Conservation (phyloP, 2,329 filamentous ascomycete species). For the Apiospora arundinis region DNA sequence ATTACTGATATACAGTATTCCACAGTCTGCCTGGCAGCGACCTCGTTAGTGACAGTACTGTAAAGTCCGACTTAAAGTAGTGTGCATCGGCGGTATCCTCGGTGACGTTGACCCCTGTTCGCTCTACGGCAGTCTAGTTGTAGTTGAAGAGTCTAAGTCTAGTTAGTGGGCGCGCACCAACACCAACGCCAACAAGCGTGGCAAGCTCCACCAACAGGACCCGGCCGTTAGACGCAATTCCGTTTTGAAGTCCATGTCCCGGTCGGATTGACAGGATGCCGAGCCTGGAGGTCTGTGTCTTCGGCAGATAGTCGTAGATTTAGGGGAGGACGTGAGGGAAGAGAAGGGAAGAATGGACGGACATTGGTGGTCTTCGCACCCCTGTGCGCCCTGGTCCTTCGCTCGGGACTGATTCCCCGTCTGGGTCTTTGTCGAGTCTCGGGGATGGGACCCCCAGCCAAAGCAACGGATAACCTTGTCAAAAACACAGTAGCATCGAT, state of each 20-base stretch:
- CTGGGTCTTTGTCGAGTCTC: background rate
- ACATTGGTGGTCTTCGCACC: background rate
- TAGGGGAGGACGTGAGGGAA: background rate
- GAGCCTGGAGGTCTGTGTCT: constrained; percentile 2
- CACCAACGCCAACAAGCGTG: too few relatives aligned
- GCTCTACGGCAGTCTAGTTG: background rate
- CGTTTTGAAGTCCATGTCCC: background rate
- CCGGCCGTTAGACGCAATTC: background rate
- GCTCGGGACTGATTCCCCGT: constrained; percentile 9
- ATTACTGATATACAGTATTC: too few relatives aligned
- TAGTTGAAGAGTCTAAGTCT: background rate
- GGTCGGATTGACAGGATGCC: background rate
- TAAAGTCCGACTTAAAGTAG: background rate
- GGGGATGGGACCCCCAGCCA: background rate
- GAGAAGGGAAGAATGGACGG: background rate
- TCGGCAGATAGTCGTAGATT: background rate
- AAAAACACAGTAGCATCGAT: constrained; percentile 8
- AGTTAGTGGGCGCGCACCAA: too few relatives aligned
- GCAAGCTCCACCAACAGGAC: background rate
- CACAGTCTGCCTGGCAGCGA: background rate
- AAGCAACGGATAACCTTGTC: constrained; percentile 13
- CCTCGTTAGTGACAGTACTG: too few relatives aligned
- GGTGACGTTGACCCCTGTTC: background rate
- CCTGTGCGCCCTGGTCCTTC: background rate
- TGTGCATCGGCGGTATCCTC: constrained; percentile 3